A percentile compares a stretch with the other conserved stretches of the same genome.
Evolutionary conservation across 2,329 filamentous ascomycete genomes (phyloP).

Genomic region (Cladorrhinum sp.): DNA sequence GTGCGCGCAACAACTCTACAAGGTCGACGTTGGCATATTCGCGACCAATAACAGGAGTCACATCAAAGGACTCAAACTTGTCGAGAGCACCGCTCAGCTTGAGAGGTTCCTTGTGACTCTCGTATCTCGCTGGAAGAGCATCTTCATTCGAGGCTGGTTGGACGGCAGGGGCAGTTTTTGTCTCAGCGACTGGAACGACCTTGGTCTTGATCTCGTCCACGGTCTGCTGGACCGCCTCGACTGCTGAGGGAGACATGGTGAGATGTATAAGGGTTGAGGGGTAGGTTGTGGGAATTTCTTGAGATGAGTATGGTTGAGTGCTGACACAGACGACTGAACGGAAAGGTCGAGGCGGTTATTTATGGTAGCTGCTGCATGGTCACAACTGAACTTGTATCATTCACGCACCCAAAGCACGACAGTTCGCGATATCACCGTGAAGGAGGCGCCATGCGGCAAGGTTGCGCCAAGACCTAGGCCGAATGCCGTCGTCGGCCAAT

Average conservation of each 20-base stretch:
- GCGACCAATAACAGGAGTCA: conserved; percentile 54
- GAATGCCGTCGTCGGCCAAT: background rate
- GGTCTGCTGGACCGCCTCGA: conserved; percentile 21
- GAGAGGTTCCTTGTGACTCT: conserved; percentile 22
- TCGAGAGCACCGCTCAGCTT: conserved; percentile 38
- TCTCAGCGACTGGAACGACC: conserved; percentile 17
- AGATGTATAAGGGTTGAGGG: background rate
- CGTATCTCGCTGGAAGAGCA: conserved; percentile 13
- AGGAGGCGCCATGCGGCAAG: background rate
- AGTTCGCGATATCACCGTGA: background rate
- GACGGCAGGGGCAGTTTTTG: conserved; percentile 7
- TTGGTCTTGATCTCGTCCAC: conserved; percentile 25
- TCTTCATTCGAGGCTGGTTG: conserved; percentile 10
- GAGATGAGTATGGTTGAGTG: background rate
- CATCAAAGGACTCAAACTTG: conserved; percentile 44
- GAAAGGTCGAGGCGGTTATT: background rate
- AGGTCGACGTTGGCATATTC: conserved; percentile 52
- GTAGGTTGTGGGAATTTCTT: background rate
- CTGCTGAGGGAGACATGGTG: conserved; percentile 26
- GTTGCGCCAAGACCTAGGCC: background rate
- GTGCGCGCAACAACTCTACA: conserved; percentile 51
- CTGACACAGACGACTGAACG: background rate
- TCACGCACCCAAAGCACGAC: background rate
- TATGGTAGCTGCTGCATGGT: background rate
- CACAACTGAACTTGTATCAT: background rate